These are phyloP conservation scores for Fraxinus albicans DNA, from an alignment of 305 asterid genomes.

Conservation along the genomic window DNA sequence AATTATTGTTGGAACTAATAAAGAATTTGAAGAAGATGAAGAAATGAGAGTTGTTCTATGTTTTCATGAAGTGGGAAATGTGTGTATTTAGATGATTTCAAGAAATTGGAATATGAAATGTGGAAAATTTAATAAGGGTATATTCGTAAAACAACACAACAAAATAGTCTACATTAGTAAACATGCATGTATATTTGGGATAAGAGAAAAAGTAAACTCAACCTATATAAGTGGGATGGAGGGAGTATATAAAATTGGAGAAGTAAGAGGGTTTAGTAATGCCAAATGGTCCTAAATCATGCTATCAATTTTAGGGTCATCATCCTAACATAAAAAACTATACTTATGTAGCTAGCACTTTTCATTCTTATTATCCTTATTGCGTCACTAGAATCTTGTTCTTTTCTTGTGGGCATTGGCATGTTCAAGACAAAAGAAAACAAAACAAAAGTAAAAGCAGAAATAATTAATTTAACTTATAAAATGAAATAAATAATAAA, in stretches of 20 bases:
- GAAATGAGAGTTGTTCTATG: too few species aligned
- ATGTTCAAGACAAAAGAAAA: background rate
- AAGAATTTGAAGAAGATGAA: too few species aligned
- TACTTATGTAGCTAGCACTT: background rate
- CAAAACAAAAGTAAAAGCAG: background rate
- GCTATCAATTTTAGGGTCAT: background rate
- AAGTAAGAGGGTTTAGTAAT: background rate
- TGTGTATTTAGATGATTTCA: too few species aligned
- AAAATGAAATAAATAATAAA: background rate
- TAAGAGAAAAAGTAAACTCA: too few species aligned
- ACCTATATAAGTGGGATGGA: too few species aligned
- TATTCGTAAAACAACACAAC: too few species aligned
- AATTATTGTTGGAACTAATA: too few species aligned
- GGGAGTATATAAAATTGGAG: background rate
- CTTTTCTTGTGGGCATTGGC: background rate
- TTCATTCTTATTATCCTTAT: background rate
- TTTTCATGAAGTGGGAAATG: too few species aligned
- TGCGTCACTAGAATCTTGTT: background rate
- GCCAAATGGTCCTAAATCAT: background rate
- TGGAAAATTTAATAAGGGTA: too few species aligned
- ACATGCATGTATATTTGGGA: too few species aligned
- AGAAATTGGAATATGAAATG: too few species aligned
- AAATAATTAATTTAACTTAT: background rate
- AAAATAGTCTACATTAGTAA: too few species aligned
- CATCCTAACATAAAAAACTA: background rate